phyloP scores from a whole-genome alignment of 2,329 filamentous ascomycete genomes.

The Aspergillus fijiensis region DNA sequence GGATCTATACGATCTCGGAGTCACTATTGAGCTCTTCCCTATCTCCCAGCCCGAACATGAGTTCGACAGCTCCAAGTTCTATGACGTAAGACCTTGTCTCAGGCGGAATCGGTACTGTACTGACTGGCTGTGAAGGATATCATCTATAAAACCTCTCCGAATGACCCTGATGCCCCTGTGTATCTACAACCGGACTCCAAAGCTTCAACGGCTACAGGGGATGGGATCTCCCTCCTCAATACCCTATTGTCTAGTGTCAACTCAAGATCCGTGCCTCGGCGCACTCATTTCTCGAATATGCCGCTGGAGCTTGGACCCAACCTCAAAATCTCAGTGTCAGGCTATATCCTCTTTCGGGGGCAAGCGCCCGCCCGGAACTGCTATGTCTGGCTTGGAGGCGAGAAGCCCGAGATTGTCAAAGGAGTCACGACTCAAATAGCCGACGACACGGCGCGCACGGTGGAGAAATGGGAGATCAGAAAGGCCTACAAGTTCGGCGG shows the following conservation, averaged over 20 bases:
- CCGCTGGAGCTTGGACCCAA: conserved; percentile 83
- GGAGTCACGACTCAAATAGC: conserved; percentile 73
- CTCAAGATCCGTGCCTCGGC: conserved; percentile 81
- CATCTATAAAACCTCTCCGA: conserved; percentile 73
- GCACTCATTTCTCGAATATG: conserved; percentile 83
- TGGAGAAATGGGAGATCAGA: conserved; percentile 78
- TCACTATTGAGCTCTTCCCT: conserved; percentile 89
- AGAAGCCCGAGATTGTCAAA: conserved; percentile 75
- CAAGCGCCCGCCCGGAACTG: conserved; percentile 79
- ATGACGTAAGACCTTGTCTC: conserved; percentile 65
- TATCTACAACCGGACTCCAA: conserved; percentile 51
- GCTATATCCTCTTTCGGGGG: conserved; percentile 83
- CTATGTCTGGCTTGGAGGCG: conserved; percentile 86
- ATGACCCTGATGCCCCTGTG: conserved; percentile 66
- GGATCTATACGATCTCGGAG: conserved; percentile 90
- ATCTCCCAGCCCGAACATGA: conserved; percentile 69
- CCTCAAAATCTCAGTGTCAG: conserved; percentile 85
- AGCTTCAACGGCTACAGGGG: conserved; percentile 65
- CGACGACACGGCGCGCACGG: conserved; percentile 71
- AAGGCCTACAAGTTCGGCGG: conserved; percentile 97
- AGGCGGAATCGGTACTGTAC: background rate
- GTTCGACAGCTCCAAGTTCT: conserved; percentile 85
- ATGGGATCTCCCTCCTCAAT: conserved; percentile 75
- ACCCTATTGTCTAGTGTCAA: conserved; percentile 85
- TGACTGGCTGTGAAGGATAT: conserved; percentile 64